Evolutionary conservation across 1,139 yeast species (phyloP), one percentile per base, ranked within the genome.

Genomic region (Zygotorulaspora mrakii): DNA sequence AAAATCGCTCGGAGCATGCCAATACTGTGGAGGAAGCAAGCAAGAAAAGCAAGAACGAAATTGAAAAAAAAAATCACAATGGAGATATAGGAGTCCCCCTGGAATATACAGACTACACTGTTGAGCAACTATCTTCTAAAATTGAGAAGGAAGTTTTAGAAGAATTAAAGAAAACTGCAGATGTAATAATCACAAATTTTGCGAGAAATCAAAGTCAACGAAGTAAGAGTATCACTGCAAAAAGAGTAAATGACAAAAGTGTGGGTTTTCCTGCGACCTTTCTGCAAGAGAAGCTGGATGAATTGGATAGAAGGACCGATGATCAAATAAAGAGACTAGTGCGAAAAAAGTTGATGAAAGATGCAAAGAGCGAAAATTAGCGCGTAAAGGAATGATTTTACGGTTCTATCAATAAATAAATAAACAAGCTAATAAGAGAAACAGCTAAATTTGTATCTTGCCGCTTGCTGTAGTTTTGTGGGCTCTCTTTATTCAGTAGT

Each of bases 271-370:
- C 39, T 42, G 38, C n/a, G 22, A 33, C 18, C 22, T 31, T 24
- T 42, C 45, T 73, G 7, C 59, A 62, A 31, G 61, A 61, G 0
- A 64, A 65, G 33, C 33, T 70, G 38, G 65, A 62, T 8, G 49
- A 63, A 3, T 50, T 72, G n/a, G 64, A 68, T 13, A 55, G 59
- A 33, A 55, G 62, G 31, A 71, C 76, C 0, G 66, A 70, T 31
- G 55, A 59, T 22, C 68, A 68, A 1, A 61, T 76, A 1, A 60
- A 62, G n/a, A 48, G 59, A 14, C 38, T 70, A 2, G 67, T 74
- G 10, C 62, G 71, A 37, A 68, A 68, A 28, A 54, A 69, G 31
- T 43, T 70, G 4, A 24, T 54, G 16, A 37, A 45, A 14, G 50
- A 44, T 12, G 41, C 45, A 9, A 17, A 30, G 10, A 16, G 21